Conservation (phyloP, 441 rosid genomes). For the Lepidium campestre region DNA sequence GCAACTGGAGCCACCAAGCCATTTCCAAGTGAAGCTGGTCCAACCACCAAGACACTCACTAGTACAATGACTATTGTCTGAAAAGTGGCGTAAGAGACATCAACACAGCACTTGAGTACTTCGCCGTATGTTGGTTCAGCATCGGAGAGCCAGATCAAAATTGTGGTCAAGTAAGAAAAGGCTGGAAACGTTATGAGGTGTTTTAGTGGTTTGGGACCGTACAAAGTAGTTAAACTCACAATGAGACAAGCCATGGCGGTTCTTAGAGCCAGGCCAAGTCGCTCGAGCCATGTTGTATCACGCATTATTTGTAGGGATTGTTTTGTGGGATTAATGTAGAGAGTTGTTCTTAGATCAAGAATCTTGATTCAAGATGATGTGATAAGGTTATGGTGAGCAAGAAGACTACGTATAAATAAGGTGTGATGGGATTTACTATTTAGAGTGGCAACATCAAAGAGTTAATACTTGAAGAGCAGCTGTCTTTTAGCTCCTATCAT, state of each 20-base stretch:
- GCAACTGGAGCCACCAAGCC: conserved; percentile 48
- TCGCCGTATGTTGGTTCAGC: conserved; percentile 69
- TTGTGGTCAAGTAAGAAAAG: conserved; percentile 57
- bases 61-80: conserved; percentile 41
- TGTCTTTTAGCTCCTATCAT: conserved; percentile 10
- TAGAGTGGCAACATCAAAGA: conserved; percentile 23
- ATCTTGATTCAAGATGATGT: background rate
- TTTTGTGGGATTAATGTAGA: background rate
- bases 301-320: conserved; percentile 7
- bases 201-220: conserved; percentile 41
- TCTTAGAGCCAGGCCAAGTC: conserved; percentile 37
- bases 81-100: conserved; percentile 42
- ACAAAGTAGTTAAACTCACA: conserved; percentile 53
- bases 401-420: conserved; percentile 30
- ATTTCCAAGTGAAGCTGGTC: conserved; percentile 38
- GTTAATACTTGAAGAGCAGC: conserved; percentile 16
- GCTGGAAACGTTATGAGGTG: conserved; percentile 44
- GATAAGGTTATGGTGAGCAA: conserved; percentile 28
- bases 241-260: conserved; percentile 61
- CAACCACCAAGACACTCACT: conserved; percentile 35
- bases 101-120: conserved; percentile 47
- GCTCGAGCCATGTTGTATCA: conserved; percentile 19
- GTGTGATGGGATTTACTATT: background rate
- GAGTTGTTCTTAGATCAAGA: background rate
- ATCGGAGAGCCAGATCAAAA: conserved; percentile 56